Percentiles rank a stretch among this genome's conserved stretches.
These are phyloP conservation scores for Vanrija sp. DNA, from an alignment of 1,284 basidiomycete species.

Conservation along the genomic window DNA sequence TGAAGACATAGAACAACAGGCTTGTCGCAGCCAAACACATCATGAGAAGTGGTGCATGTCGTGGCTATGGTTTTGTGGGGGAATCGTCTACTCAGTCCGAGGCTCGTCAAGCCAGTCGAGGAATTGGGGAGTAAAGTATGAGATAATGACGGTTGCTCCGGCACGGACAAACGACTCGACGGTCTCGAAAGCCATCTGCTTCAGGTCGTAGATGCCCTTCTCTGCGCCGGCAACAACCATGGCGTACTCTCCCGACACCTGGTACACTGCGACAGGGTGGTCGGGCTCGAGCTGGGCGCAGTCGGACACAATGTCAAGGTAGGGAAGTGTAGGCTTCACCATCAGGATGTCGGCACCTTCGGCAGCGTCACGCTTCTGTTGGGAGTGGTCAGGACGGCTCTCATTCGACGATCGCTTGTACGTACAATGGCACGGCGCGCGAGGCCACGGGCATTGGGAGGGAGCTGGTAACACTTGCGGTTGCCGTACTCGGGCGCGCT, in stretches of 20 bases:
- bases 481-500: slow-evolving; percentile 92
- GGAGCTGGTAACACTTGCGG: slow-evolving; percentile 96
- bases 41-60: slow-evolving; percentile 2
- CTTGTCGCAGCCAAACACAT: background rate
- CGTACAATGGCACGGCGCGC: slow-evolving; percentile 88
- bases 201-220: slow-evolving; percentile 88
- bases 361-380: slow-evolving; percentile 74
- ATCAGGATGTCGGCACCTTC: slow-evolving; percentile 99
- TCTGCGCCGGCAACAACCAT: slow-evolving; percentile 92
- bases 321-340: slow-evolving; percentile 95
- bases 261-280: slow-evolving; percentile 89
- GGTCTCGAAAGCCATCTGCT: slow-evolving; percentile 89
- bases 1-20: background rate
- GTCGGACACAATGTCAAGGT: slow-evolving; percentile 92
- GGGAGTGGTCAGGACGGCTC: background rate
- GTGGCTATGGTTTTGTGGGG: background rate
- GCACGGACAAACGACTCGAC: slow-evolving; percentile 86
- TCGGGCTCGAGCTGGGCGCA: slow-evolving; percentile 76
- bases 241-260: slow-evolving; percentile 94
- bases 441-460: slow-evolving; percentile 79
- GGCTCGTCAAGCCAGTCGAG: slow-evolving; percentile 76
- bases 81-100: background rate
- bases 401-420: background rate
- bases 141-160: slow-evolving; percentile 82
- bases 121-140: slow-evolving; percentile 95